These are phyloP conservation scores for Ascomycota sp. DNA, from an alignment of 2,329 filamentous ascomycete genomes.

Conservation along the genomic window DNA sequence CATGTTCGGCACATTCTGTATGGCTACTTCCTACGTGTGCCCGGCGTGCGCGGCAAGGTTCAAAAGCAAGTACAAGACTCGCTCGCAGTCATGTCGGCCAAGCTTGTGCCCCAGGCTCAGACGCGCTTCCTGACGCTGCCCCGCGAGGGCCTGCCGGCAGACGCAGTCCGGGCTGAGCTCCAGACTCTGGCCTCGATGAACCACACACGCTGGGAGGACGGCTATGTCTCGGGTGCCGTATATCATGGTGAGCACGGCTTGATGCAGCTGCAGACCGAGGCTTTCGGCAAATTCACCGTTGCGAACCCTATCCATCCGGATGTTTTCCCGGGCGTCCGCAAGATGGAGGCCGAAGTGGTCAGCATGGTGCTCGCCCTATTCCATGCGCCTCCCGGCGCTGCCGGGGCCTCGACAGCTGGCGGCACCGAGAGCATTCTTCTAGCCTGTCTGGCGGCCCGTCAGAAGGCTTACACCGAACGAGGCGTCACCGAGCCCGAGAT, in stretches of 20 bases:
- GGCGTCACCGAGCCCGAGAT: slow-evolving; percentile 88
- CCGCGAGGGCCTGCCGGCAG: slow-evolving; percentile 62
- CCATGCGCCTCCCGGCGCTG: slow-evolving; percentile 67
- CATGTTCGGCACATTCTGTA: slow-evolving; percentile 55
- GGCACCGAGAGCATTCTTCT: slow-evolving; percentile 95
- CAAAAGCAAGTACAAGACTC: slow-evolving; percentile 67
- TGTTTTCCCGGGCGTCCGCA: slow-evolving; percentile 90
- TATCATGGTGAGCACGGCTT: slow-evolving; percentile 83
- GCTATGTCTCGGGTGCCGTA: slow-evolving; percentile 80
- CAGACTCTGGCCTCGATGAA: slow-evolving; percentile 65
- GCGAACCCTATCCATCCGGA: slow-evolving; percentile 95
- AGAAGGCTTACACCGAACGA: slow-evolving; percentile 72
- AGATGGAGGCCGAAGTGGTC: slow-evolving; percentile 98
- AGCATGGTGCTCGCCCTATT: slow-evolving; percentile 86
- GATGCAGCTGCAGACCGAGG: slow-evolving; percentile 70
- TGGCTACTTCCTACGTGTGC: slow-evolving; percentile 66
- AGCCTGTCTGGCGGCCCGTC: slow-evolving; percentile 76
- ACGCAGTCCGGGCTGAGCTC: slow-evolving; percentile 63
- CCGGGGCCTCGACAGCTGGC: slow-evolving; percentile 77
- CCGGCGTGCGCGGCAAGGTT: slow-evolving; percentile 71
- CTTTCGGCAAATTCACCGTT: slow-evolving; percentile 85
- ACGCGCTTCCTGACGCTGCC: slow-evolving; percentile 60
- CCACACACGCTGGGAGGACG: slow-evolving; percentile 93
- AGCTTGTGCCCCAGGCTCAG: slow-evolving; percentile 57
- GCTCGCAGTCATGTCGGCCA: slow-evolving; percentile 60